Percentiles rank a stretch among this genome's conserved stretches.
Evolutionary conservation across 1,139 yeast species (phyloP).

Genomic region (Trichomonascaceae sp.): DNA sequence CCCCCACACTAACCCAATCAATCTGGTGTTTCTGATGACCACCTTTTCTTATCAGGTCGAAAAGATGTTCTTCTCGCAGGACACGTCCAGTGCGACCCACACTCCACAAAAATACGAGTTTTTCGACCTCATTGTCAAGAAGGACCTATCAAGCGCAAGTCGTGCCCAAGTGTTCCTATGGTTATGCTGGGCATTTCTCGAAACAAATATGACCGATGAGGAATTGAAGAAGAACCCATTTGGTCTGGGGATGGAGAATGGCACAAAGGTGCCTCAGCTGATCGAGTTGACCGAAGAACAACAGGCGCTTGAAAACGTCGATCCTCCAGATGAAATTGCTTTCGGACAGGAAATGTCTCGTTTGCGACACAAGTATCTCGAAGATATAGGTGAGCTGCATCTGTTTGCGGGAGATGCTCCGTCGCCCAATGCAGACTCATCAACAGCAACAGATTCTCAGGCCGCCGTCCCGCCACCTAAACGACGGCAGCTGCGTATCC

Average conservation of each 20-base stretch:
- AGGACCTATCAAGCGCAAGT: constrained; percentile 38
- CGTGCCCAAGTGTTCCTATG: constrained; percentile 69
- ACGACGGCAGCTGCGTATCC: constrained; percentile 4
- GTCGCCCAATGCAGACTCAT: not conserved
- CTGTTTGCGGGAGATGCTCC: constrained; percentile 2
- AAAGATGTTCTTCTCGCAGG: constrained; percentile 26
- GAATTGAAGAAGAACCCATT: constrained; percentile 54
- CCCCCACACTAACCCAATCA: constrained; percentile 53
- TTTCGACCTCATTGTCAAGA: constrained; percentile 53
- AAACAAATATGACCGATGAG: constrained; percentile 47
- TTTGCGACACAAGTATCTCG: constrained; percentile 46
- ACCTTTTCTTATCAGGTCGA: constrained; percentile 44
- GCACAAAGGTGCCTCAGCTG: constrained; percentile 33
- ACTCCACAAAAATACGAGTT: constrained; percentile 32
- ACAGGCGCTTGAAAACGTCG: constrained; percentile 41
- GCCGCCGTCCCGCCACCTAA: constrained; percentile 1
- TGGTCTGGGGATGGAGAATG: constrained; percentile 30
- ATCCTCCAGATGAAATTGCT: constrained; percentile 54
- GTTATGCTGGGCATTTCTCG: constrained; percentile 70
- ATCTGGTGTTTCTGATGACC: constrained; percentile 61
- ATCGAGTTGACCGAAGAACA: constrained; percentile 30
- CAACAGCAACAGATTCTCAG: not conserved
- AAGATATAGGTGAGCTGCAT: constrained; percentile 8
- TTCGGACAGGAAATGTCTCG: constrained; percentile 61
- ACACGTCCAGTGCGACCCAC: too few relatives aligned